Base-by-base conservation (phyloP, 345 rosid species). In the Brassica rapa region DNA sequence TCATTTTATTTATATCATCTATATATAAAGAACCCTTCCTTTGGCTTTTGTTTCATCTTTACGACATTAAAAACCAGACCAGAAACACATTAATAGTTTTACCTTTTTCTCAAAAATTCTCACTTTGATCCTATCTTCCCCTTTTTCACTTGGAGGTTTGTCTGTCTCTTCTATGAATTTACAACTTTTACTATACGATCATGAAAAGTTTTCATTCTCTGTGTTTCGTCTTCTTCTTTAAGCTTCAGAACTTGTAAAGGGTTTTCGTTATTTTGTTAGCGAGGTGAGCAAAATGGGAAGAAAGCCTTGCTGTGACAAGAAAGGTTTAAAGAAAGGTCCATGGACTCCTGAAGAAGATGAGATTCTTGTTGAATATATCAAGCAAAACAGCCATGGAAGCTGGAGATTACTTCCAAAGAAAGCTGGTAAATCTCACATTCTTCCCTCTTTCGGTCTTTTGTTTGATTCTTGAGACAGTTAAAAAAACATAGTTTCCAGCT, bases 291-390 rank as follows among this genome's bases (percentile, higher is more conserved):
- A 55, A 71, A 94, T 94, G 98, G 97, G 97, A 49, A 92, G 95
- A 86, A 88, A 87, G 33, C 97, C 97, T 8, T 88, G 93, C 74
- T 92, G 97, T 84, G 97, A 89, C 62, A 89, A 89, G 84, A 89
- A 84, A 56, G 93, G 91, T 51, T 81, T 94, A 73, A 94, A 92
- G 87, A 94, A 91, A 86, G 98, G 98, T 80, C 97, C 97, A 8
- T 94, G 98, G 98, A 88, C 92, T 12, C 85, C 98, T 64, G 97
- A 92, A 71, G 98, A 94, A 88, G 98, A 94, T 76, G 90, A 89
- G 83, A 81, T 88, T 79, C 94, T 94, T 33, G 80, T 88, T 32
- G 83, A 89, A 16, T 86, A 85, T 66, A 92, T 94, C 82, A 84
- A 90, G 60, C 79, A 81, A 32, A 87, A 92, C 81, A 92, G 93